Evolutionary conservation across 1,284 basidiomycete species (phyloP).

Genomic region (Phylloboletellus chloephorus): DNA sequence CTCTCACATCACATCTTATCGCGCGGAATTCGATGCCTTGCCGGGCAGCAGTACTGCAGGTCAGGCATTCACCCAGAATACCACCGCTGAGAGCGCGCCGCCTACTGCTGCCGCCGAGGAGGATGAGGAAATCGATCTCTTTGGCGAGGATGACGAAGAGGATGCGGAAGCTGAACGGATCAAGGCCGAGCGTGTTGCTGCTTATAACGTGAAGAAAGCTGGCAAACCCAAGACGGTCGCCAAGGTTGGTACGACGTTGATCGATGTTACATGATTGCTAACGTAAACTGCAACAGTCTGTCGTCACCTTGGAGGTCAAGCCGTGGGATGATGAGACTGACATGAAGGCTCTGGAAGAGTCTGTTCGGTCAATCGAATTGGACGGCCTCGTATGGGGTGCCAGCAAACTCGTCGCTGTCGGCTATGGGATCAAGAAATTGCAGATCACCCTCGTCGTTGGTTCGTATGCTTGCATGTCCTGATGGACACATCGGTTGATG

Average conservation of each 20-base stretch:
- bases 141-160: constrained; percentile 88
- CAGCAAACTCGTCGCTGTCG: constrained; percentile 89
- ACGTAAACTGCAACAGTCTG: constrained; percentile 52
- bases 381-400: constrained; percentile 95
- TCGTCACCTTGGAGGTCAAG: constrained; percentile 96
- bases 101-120: constrained; percentile 68
- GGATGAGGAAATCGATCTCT: constrained; percentile 91
- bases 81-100: constrained; percentile 38
- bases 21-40: constrained; percentile 71
- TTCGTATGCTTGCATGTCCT: constrained; percentile 35
- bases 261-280: constrained; percentile 5
- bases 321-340: constrained; percentile 99
- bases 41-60: constrained; percentile 84
- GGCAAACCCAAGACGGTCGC: constrained; percentile 85
- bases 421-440: constrained; percentile 88
- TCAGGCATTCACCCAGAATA: constrained; percentile 60
- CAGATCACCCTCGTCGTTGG: constrained; percentile 96
- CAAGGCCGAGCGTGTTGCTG: constrained; percentile 94
- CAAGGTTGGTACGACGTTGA: constrained; percentile 56
- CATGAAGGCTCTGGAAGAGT: constrained; percentile 81
- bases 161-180: constrained; percentile 91
- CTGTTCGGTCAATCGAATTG: constrained; percentile 83
- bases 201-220: constrained; percentile 92
- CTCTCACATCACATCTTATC: constrained; percentile 87
- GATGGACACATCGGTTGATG: constrained; percentile 10